These are phyloP conservation scores for Zasmidium cellare DNA, from an alignment of 2,329 filamentous ascomycete species.

Conservation along the genomic window DNA sequence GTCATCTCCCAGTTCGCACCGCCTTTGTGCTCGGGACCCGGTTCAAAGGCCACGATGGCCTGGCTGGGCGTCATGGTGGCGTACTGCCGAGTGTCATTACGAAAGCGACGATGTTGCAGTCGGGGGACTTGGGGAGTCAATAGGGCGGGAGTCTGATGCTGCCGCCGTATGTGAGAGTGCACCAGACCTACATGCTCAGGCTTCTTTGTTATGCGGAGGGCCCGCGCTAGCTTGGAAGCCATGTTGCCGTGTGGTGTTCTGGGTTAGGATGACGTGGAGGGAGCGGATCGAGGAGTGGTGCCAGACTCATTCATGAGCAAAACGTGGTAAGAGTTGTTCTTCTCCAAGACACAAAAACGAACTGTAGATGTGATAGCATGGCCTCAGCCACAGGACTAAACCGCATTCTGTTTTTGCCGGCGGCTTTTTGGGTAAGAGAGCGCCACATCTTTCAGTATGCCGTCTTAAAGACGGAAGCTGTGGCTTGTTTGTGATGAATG, in stretches of 20 bases:
- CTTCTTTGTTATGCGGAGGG: not conserved
- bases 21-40: slow-evolving; percentile 10
- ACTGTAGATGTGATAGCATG: not conserved
- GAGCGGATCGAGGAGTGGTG: not conserved
- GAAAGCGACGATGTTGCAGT: not conserved
- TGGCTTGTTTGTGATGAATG: not conserved
- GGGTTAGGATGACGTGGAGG: not conserved
- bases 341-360: not conserved
- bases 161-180: not conserved
- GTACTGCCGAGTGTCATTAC: slow-evolving; percentile 8
- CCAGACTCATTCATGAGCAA: not conserved
- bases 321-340: not conserved
- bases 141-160: not conserved
- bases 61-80: slow-evolving; percentile 13
- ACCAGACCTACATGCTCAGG: not conserved
- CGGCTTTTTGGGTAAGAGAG: not conserved
- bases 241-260: not conserved
- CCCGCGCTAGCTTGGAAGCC: not conserved
- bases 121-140: not conserved
- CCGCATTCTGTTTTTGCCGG: not conserved
- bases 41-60: slow-evolving; percentile 22
- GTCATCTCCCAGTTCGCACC: slow-evolving; percentile 21
- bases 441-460: not conserved
- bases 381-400: not conserved
- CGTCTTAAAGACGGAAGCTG: not conserved